Evolutionary conservation across 306 rosid species (phyloP).

Genomic region (Abrus precatorius): DNA sequence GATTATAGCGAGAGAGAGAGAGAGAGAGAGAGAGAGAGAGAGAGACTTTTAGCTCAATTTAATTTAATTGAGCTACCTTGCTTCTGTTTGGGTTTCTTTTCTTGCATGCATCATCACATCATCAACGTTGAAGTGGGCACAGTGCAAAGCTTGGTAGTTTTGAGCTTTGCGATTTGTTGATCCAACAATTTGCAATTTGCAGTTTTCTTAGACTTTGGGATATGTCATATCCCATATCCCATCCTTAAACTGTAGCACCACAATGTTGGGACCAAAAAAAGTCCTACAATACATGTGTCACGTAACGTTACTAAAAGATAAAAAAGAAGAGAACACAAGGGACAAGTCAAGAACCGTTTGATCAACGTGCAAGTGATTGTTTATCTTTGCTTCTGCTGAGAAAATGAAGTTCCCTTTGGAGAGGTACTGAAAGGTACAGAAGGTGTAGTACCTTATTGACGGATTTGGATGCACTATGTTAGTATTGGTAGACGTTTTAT

Average conservation of each 20-base stretch:
- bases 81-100: conserved; percentile 60
- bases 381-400: neutral
- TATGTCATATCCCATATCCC: conserved; percentile 59
- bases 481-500: conserved; percentile 21
- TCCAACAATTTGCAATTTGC: conserved; percentile 57
- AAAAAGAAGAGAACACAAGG: conserved; percentile 30
- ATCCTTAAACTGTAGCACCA: conserved; percentile 52
- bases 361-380: conserved; percentile 25
- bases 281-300: conserved; percentile 52
- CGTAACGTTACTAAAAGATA: conserved; percentile 33
- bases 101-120: conserved; percentile 56
- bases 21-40: conserved; percentile 9
- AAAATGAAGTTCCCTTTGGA: conserved; percentile 20
- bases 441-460: conserved; percentile 23
- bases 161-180: conserved; percentile 47
- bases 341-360: conserved; percentile 49
- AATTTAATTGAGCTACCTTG: conserved; percentile 55
- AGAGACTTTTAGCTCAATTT: conserved; percentile 47
- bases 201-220: conserved; percentile 46
- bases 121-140: conserved; percentile 71
- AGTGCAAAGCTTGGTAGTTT: conserved; percentile 54
- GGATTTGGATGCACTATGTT: conserved; percentile 26
- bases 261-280: conserved; percentile 39
- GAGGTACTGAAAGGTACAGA: conserved; percentile 44
- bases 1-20: conserved; percentile 24